These are phyloP conservation scores for Tylopilus vinaceipallidus DNA, from an alignment of 768 basidiomycete genomes.

Conservation along the genomic window DNA sequence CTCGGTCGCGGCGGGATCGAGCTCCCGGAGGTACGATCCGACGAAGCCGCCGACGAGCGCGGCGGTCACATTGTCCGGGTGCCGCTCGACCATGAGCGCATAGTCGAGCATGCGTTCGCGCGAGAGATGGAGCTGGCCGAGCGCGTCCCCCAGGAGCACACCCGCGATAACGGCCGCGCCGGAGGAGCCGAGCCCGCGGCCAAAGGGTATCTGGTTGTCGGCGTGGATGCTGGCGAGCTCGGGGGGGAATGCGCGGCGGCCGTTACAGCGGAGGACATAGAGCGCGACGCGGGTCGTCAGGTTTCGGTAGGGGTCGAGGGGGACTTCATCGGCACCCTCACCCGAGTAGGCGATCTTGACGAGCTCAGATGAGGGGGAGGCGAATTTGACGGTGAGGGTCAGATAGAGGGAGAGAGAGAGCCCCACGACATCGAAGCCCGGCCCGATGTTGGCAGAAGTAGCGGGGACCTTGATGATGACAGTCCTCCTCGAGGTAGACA, in stretches of 20 bases:
- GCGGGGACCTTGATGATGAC: conserved; percentile 87
- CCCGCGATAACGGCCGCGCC: conserved; percentile 99
- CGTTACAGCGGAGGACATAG: conserved; percentile 93
- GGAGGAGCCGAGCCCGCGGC: conserved; percentile 94
- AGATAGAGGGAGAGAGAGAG: conserved; percentile 89
- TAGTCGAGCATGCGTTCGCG: conserved; percentile 83
- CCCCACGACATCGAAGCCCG: conserved; percentile 99
- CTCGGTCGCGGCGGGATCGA: conserved; percentile 74
- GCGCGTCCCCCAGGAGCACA: conserved; percentile 82
- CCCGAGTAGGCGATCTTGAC: conserved; percentile 79
- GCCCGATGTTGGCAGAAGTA: conserved; percentile 98
- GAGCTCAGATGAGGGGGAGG: conserved; percentile 37
- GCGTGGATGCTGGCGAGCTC: conserved; percentile 66
- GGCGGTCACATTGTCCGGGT: conserved; percentile 98
- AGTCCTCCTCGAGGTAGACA: conserved; percentile 21
- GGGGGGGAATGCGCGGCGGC: conserved; percentile 70
- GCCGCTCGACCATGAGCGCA: conserved; percentile 98
- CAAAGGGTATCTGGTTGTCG: conserved; percentile 95
- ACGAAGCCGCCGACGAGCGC: conserved; percentile 97
- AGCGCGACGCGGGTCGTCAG: conserved; percentile 95
- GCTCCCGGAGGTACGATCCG: conserved; percentile 90
- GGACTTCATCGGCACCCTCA: conserved; percentile 88
- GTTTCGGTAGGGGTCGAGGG: conserved; percentile 94
- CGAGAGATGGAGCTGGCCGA: conserved; percentile 72
- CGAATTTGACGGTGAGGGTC: conserved; percentile 62